Percentiles rank a stretch among this genome's conserved stretches.
Evolutionary conservation across 2,329 filamentous ascomycete species (phyloP).

Genomic region (Nothophaeocryptopus gaeumannii): DNA sequence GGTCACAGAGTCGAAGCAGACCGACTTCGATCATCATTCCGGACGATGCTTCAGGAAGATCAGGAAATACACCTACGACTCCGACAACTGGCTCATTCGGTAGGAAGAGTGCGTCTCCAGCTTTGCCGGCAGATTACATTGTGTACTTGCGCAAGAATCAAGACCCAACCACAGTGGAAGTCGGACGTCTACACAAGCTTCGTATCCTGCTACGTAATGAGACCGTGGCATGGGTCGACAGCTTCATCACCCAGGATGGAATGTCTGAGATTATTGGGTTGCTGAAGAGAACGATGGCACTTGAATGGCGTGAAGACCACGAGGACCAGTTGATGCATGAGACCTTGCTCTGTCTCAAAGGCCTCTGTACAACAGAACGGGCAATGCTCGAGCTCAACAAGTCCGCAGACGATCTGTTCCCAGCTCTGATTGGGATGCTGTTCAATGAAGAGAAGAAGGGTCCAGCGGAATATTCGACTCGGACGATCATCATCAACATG

Average conservation of each 20-base stretch:
- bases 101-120: slow-evolving; percentile 40
- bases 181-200: slow-evolving; percentile 93
- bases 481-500: slow-evolving; percentile 83
- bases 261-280: slow-evolving; percentile 88
- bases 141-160: slow-evolving; percentile 76
- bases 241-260: slow-evolving; percentile 82
- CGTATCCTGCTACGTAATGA: slow-evolving; percentile 87
- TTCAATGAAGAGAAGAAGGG: slow-evolving; percentile 99
- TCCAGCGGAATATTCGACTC: slow-evolving; percentile 91
- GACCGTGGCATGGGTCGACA: slow-evolving; percentile 91
- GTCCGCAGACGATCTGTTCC: slow-evolving; percentile 79
- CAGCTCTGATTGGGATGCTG: slow-evolving; percentile 79
- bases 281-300: slow-evolving; percentile 85
- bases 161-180: slow-evolving; percentile 79
- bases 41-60: slow-evolving; percentile 19
- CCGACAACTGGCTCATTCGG: slow-evolving; percentile 28
- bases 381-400: slow-evolving; percentile 77
- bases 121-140: slow-evolving; percentile 80
- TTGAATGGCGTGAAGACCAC: slow-evolving; percentile 98
- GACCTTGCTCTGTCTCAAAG: slow-evolving; percentile 87
- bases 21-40: slow-evolving; percentile 62
- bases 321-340: slow-evolving; percentile 92
- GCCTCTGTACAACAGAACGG: slow-evolving; percentile 83
- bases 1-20: slow-evolving; percentile 58
- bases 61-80: slow-evolving; percentile 22